These are phyloP conservation scores for Xylaria scruposa DNA, from an alignment of 495 filamentous ascomycete genomes.

Conservation along the genomic window DNA sequence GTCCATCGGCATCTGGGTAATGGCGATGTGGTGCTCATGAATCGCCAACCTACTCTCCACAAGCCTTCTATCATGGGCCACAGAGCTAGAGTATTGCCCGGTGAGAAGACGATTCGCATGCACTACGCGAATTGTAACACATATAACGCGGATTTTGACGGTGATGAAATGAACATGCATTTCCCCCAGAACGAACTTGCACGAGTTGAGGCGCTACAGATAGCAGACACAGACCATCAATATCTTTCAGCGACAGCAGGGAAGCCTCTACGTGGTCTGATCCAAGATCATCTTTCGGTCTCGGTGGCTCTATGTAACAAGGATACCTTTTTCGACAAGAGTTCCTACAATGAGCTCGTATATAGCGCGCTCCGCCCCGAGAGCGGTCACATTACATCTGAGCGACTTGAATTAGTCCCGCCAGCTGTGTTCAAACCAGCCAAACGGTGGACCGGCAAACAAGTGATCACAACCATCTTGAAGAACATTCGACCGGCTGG, in stretches of 20 bases:
- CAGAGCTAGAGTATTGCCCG: conserved; percentile 86
- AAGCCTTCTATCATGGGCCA: conserved; percentile 99
- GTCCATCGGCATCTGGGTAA: conserved; percentile 95
- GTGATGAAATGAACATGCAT: conserved; percentile 99
- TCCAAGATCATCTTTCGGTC: conserved; percentile 98
- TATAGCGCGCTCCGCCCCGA: conserved; percentile 91
- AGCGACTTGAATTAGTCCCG: conserved; percentile 75
- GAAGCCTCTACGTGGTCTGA: conserved; percentile 92
- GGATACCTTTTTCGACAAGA: conserved; percentile 89
- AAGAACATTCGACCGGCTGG: conserved; percentile 83
- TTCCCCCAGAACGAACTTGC: conserved; percentile 98
- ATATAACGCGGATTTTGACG: conserved; percentile 99
- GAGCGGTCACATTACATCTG: conserved; percentile 73
- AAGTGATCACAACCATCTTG: conserved; percentile 90
- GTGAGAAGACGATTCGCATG: conserved; percentile 98
- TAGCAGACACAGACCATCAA: conserved; percentile 96
- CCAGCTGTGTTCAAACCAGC: conserved; percentile 85
- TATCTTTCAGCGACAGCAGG: conserved; percentile 94
- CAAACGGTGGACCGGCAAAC: conserved; percentile 95
- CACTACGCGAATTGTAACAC: conserved; percentile 99
- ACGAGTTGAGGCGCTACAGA: conserved; percentile 84
- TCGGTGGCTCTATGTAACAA: conserved; percentile 87
- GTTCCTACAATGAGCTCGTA: conserved; percentile 90
- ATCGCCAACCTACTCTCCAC: conserved; percentile 98
- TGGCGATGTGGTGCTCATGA: conserved; percentile 98